Percentiles rank a stretch among this genome's conserved stretches.
Evolutionary conservation across 495 filamentous ascomycete genomes (phyloP).

Genomic region (Xylaria flabelliformis): DNA sequence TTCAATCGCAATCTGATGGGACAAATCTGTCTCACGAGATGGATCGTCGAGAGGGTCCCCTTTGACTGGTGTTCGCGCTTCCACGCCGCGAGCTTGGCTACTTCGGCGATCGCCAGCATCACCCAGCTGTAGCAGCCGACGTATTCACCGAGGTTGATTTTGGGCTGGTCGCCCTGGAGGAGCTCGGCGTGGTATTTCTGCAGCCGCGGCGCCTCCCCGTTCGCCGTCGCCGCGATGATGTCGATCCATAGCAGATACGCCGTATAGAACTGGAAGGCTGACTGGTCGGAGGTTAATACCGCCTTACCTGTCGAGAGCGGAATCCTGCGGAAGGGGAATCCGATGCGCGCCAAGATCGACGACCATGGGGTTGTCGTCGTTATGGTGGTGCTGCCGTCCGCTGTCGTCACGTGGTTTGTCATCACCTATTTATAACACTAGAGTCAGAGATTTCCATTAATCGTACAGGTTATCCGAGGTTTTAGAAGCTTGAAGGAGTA

Average conservation of each 20-base stretch:
- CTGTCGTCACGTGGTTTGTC: constrained; percentile 34
- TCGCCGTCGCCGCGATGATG: constrained; percentile 51
- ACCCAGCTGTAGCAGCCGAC: constrained; percentile 46
- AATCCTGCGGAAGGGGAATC: constrained; percentile 37
- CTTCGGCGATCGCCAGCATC: constrained; percentile 44
- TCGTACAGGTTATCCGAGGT: too few species aligned
- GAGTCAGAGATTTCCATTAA: too few species aligned
- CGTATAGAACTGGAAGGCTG: constrained; percentile 56
- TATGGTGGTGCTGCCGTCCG: background rate
- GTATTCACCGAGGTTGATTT: constrained; percentile 43
- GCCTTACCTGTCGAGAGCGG: constrained; percentile 8
- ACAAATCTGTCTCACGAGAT: constrained; percentile 41
- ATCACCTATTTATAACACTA: constrained; percentile 31
- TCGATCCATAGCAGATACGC: constrained; percentile 55
- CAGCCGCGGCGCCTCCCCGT: constrained; percentile 49
- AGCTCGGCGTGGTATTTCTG: constrained; percentile 47
- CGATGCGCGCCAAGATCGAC: constrained; percentile 41
- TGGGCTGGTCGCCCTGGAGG: constrained; percentile 35
- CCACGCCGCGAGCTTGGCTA: constrained; percentile 46
- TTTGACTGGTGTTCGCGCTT: constrained; percentile 39
- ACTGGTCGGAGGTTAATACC: constrained; percentile 54
- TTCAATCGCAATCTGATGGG: constrained; percentile 46
- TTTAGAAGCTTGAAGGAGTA: too few species aligned
- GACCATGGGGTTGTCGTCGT: constrained; percentile 20
- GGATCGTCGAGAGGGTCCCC: constrained; percentile 43